Base-by-base conservation (phyloP, 208 protist genomes). In the Leishmania martiniquensis region DNA sequence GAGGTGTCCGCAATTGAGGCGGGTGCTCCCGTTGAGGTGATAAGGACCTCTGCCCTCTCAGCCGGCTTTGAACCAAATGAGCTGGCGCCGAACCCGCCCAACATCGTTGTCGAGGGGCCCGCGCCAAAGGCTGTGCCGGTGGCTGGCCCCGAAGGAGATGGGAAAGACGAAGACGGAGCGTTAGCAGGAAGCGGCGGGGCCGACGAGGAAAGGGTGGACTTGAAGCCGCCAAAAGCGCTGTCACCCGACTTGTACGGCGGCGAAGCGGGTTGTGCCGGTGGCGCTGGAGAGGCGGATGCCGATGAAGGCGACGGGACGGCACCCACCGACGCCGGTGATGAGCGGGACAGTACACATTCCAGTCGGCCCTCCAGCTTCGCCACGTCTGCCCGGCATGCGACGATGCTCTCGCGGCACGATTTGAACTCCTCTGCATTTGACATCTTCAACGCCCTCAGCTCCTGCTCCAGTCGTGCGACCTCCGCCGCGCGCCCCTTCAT, bases 351-450 rank as follows among this genome's bases (percentile, higher is more conserved):
- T 49, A 80, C 34, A 17, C 63, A 55, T 12, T 70, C 54, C 34
- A 80, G 37, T 20, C 76, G 76, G 5, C 69, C 69, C 45, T 80
- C 69, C 37, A 80, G 34, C 39, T 59, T 75, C 9, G 76, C 69
- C n/a, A 80, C 49, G 42, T 80, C 76, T 22, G 68, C 68, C 10
- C 76, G 76, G 47, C 76, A 80, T 20, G 76, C 76, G 29, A 69
- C 59, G 45, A 80, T 52, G 57, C 68, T 75, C 39, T 75, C 76
- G 68, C 69, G 55, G 68, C 76, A 80, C 34, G 68, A 54, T 73
- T 77, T 85, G n/a, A 77, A 29, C 44, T 77, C 75, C 2, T 51
- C 51, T 57, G 78, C 60, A 45, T 59, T 68, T 5, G 17, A 63
- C 42, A 32, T 34, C 47, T 77, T 65, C 55, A 85, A 25, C 15